These are phyloP conservation scores for Nannochloris sp. DNA, from an alignment of 139 green algal genomes.

Conservation along the genomic window DNA sequence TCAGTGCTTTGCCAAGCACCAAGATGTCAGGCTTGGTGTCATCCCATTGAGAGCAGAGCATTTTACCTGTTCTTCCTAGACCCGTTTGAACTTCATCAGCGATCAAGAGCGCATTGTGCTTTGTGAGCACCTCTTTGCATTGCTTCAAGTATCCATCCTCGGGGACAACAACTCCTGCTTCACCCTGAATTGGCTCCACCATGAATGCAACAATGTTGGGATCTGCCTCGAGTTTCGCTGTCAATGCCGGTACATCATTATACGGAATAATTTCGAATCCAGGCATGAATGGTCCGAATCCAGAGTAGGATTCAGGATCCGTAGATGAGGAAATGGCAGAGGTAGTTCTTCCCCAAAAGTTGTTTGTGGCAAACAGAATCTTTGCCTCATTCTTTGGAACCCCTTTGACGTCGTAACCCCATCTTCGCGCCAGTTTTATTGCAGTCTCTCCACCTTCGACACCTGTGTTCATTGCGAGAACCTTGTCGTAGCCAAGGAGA, in stretches of 20 bases:
- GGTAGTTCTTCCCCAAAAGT: constrained; percentile 96
- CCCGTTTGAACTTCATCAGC: constrained; percentile 96
- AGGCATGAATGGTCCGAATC: constrained; percentile 88
- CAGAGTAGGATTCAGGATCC: constrained; percentile 57
- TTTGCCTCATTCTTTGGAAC: constrained; percentile 80
- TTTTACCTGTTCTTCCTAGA: constrained; percentile 82
- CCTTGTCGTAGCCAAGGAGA: constrained; percentile 89
- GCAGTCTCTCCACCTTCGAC: constrained; percentile 96
- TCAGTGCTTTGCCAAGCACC: constrained; percentile 85
- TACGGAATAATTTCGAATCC: constrained; percentile 93
- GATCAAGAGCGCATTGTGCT: constrained; percentile 91
- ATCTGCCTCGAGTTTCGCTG: constrained; percentile 55
- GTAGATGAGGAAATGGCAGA: constrained; percentile 83
- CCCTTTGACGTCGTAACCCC: constrained; percentile 91
- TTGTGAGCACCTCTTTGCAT: constrained; percentile 61
- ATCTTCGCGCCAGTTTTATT: constrained; percentile 82
- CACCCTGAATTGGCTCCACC: constrained; percentile 94
- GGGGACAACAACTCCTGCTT: constrained; percentile 89
- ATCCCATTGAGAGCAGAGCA: constrained; percentile 85
- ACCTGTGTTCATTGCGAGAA: constrained; percentile 96
- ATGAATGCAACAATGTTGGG: constrained; percentile 92
- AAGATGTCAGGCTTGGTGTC: constrained; percentile 82
- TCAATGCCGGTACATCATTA: constrained; percentile 79
- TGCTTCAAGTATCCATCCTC: constrained; percentile 77
- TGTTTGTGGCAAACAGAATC: constrained; percentile 84